Evolutionary conservation across 805 yeast genomes (phyloP).

Genomic region (Citeromyces matritensis): DNA sequence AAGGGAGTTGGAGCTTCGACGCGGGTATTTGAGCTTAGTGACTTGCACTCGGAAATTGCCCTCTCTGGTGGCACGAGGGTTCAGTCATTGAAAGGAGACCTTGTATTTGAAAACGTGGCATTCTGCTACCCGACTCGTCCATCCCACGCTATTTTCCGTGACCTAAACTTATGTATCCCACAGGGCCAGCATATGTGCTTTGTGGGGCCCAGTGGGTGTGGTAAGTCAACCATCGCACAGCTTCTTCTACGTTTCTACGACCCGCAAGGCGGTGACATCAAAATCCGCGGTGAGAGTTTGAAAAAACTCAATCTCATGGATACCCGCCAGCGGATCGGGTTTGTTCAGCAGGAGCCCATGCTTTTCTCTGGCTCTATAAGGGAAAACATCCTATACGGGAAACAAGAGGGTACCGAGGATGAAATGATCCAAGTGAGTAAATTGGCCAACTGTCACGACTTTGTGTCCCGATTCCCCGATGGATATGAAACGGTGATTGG

Average conservation of each 20-base stretch:
- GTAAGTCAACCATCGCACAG: conserved; percentile 81
- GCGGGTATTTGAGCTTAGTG: conserved; percentile 76
- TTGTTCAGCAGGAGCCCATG: conserved; percentile 88
- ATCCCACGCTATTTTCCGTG: conserved; percentile 47
- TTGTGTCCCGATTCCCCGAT: conserved; percentile 64
- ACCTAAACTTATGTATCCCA: conserved; percentile 41
- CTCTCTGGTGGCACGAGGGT: conserved; percentile 46
- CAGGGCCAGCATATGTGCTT: conserved; percentile 85
- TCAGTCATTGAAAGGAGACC: conserved; percentile 30
- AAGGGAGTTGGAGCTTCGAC: conserved; percentile 96
- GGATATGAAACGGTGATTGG: conserved; percentile 74
- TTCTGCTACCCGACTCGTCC: conserved; percentile 82
- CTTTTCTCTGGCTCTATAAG: conserved; percentile 74
- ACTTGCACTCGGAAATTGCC: conserved; percentile 57
- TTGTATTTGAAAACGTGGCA: conserved; percentile 44
- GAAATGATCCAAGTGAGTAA: conserved; percentile 46
- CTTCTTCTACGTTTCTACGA: conserved; percentile 75
- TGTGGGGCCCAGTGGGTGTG: conserved; percentile 96
- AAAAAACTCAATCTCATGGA: conserved; percentile 53
- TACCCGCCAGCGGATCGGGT: conserved; percentile 65
- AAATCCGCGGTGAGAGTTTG: conserved; percentile 51
- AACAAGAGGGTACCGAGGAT: conserved; percentile 30
- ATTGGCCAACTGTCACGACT: conserved; percentile 60
- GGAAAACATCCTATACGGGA: conserved; percentile 74
- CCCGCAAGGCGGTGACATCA: conserved; percentile 47